phyloP scores from a whole-genome alignment of 768 basidiomycete species.

The Xerocomus potaroensis region DNA sequence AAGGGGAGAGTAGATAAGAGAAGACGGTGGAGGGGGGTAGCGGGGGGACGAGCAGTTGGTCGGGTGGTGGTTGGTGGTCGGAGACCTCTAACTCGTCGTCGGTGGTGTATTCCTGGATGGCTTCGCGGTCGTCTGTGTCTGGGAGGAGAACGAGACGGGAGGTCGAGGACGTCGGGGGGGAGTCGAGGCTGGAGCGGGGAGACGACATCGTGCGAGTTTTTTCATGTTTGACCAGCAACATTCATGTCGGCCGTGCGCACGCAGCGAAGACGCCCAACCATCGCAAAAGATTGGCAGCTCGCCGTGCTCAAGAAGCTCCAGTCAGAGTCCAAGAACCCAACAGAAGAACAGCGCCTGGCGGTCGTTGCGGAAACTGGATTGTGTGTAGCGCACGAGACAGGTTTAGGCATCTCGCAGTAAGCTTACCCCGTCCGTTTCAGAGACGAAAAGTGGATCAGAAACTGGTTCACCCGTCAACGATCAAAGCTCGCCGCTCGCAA shows the following conservation, averaged over 20 bases:
- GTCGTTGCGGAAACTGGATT: conserved; percentile 27
- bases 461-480: conserved; percentile 30
- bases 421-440: conserved; percentile 13
- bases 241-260: background rate
- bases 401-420: too few species aligned
- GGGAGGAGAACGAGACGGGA: conserved; percentile 64
- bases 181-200: conserved; percentile 1
- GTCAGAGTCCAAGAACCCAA: conserved; percentile 20
- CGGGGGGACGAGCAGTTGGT: conserved; percentile 34
- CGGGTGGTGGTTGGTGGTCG: conserved; percentile 3
- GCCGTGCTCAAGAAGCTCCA: conserved; percentile 26
- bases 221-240: conserved; percentile 1
- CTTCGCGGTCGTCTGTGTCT: conserved; percentile 41
- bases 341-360: conserved; percentile 17
- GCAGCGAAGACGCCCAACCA: conserved; percentile 8
- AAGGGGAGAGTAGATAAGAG: conserved; percentile 65
- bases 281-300: conserved; percentile 29
- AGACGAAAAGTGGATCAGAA: conserved; percentile 27
- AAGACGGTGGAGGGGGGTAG: conserved; percentile 57
- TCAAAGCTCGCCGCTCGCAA: conserved; percentile 14
- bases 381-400: conserved; percentile 23
- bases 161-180: conserved; percentile 24
- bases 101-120: conserved; percentile 29
- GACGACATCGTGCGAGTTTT: conserved; percentile 16
- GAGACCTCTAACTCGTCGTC: conserved; percentile 43